Evolutionary conservation across 768 basidiomycete species (phyloP), one percentile per base, ranked within the genome.

Genomic region (Kwoniella dejecticola): DNA sequence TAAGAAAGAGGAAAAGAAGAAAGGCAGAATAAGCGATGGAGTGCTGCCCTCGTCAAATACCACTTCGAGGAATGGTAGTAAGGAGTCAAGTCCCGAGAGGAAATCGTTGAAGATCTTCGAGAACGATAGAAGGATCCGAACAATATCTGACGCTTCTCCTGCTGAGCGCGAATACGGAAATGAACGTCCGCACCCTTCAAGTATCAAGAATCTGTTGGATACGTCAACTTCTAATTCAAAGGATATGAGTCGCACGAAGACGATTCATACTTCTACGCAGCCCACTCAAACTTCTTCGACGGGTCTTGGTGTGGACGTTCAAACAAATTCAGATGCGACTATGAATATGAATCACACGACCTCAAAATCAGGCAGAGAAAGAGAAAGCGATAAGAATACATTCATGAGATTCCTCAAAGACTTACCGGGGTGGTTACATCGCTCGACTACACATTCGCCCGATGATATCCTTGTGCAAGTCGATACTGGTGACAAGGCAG

Each of bases 341-440:
- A n/a, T n/a, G n/a, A n/a, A n/a, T n/a, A n/a, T 36, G 33, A 36
- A 36, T 7, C 33, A 36, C 7, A 36, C 15, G 33, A 15, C n/a
- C n/a, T n/a, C n/a, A 36, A 36, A 36, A 36, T 36, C 15, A 36
- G 33, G 33, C 13, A 38, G 31, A n/a, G n/a, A n/a, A n/a, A 55
- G 65, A n/a, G 57, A 53, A 33, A 59, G 49, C 21, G 58, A 67
- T 26, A 47, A 58, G 42, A 69, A 66, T 45, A 44, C 65, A 10
- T 71, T 74, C 38, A 38, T 57, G 23, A 50, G 57, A 19, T 75
- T 75, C 50, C 26, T 78, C 21, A 61, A 57, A 27, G 68, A 73
- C 40, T 46, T 78, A 6, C 75, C 75, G 4, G 52, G 67, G 29
- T 61, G 67, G 62, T 57, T 76, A 41, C 72, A 71, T 62, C 49